Base-by-base conservation (phyloP, 2,329 filamentous ascomycete species). In the Coniosporium tulheliwenetii region DNA sequence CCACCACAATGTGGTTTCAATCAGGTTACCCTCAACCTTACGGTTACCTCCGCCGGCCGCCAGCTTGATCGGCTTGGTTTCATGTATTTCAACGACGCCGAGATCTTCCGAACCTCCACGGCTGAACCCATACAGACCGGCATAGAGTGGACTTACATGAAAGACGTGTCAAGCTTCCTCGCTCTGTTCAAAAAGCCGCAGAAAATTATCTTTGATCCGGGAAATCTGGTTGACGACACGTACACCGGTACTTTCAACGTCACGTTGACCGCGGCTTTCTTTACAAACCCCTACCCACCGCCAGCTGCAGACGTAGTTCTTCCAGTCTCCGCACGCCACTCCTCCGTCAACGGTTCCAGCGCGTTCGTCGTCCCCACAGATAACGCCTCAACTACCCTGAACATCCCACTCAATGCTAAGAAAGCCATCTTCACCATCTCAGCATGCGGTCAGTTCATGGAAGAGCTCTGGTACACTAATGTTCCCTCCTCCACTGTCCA, bases 401-500 rank as follows among this genome's bases (percentile, higher is more conserved):
- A 49, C n/a, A 66, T 93, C 36, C 84, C 84, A 2, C 66, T 61
- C 39, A 80, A 84, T 50, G 68, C 70, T 14, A 71, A 73, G 40
- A 75, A 78, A 43, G 85, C 84, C 13, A 72, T 86, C 8, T 74
- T 89, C 41, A 77, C 81, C 0, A 69, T 91, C n/a, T 76, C 80
- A 8, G 81, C 84, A 12, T 85, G 78, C 48, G 85, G 82, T 1
- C 85, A 91, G 55, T 70, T 70, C 0, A 62, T 68, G 12, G 85
- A 91, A 60, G 85, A 93, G 55, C 89, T 89, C 52, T 93, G 85
- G 83, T 91, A 81, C 77, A 73, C 70, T 43, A 89, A 89, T 52
- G 77, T 85, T 1, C 71, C 81, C 2, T 69, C 78, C 36, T 73
- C 71, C 8, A 71, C 78, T 46, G 65, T 65, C 3, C 47, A 68